These are phyloP conservation scores for Colletotrichum tabaci DNA, from an alignment of 2,329 filamentous ascomycete genomes.

Conservation along the genomic window DNA sequence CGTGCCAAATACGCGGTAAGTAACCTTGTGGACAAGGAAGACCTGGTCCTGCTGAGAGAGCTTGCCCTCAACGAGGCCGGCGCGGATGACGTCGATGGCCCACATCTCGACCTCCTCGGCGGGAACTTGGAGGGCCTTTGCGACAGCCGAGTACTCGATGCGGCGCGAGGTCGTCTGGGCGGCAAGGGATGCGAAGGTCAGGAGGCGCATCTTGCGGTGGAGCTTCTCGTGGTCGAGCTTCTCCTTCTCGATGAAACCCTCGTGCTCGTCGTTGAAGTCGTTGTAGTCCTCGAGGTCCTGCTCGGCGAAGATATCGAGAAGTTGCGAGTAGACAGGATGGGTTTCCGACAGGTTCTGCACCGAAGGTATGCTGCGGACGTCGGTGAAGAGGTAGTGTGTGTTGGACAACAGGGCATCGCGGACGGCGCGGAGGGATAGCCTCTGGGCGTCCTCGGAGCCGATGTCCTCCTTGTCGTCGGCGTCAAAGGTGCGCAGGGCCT, in stretches of 20 bases:
- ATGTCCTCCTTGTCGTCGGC: conserved; percentile 68
- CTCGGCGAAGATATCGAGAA: conserved; percentile 95
- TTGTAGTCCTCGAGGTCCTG: conserved; percentile 96
- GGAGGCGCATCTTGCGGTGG: conserved; percentile 94
- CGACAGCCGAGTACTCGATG: conserved; percentile 89
- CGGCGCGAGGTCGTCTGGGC: conserved; percentile 87
- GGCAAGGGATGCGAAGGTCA: conserved; percentile 92
- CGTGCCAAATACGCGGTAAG: conserved; percentile 96
- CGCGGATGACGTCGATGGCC: conserved; percentile 98
- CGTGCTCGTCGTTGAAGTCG: conserved; percentile 94
- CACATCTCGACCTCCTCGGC: conserved; percentile 93
- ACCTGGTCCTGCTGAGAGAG: conserved; percentile 92
- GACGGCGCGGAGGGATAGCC: conserved; percentile 71
- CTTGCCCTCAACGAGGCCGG: conserved; percentile 95
- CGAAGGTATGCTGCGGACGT: conserved; percentile 84
- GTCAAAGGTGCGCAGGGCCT: conserved; percentile 74
- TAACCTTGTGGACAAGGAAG: conserved; percentile 96
- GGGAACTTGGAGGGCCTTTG: conserved; percentile 87
- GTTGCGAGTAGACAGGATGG: conserved; percentile 87
- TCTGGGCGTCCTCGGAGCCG: conserved; percentile 72
- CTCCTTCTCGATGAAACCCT: conserved; percentile 85
- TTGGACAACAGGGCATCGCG: conserved; percentile 68
- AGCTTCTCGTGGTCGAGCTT: conserved; percentile 80
- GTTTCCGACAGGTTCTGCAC: conserved; percentile 90
- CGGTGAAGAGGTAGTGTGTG: conserved; percentile 80